Percentiles rank a stretch among this genome's conserved stretches.
Evolutionary conservation across 805 yeast species (phyloP).

Genomic region (Saccharomycopsis selenospora): DNA sequence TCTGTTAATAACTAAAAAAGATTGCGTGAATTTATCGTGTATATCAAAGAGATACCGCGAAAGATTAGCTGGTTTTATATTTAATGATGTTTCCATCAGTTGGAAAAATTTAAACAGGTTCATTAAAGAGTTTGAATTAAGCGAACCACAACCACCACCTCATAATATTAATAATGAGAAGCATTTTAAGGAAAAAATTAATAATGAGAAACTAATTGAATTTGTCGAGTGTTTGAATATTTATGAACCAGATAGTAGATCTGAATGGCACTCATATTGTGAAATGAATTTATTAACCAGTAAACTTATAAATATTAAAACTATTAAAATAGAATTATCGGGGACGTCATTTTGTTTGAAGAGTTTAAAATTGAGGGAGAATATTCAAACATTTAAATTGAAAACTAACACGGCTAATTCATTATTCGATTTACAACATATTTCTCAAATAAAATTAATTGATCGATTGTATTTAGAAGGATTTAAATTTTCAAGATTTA

Average conservation of each 20-base stretch:
- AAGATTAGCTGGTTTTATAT: not conserved
- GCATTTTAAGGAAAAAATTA: not conserved
- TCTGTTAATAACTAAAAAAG: not conserved
- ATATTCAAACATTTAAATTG: conserved; percentile 4
- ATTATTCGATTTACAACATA: conserved; percentile 14
- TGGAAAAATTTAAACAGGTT: not conserved
- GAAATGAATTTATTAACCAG: conserved; percentile 5
- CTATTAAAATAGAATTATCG: conserved; percentile 6
- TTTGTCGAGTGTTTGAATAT: conserved; percentile 1
- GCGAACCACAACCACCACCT: no score
- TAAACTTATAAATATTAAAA: not conserved
- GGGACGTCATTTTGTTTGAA: conserved; percentile 15
- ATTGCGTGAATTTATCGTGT: not conserved
- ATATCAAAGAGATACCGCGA: not conserved
- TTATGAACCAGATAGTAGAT: conserved; percentile 3
- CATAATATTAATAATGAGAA: not conserved
- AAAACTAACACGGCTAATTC: conserved; percentile 6
- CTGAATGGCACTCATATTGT: conserved; percentile 12
- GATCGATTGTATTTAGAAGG: conserved; percentile 9
- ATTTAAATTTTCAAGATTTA: conserved; percentile 6
- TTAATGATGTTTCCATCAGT: not conserved
- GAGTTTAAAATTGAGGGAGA: conserved; percentile 6
- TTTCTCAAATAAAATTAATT: conserved; percentile 5
- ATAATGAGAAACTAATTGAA: not conserved
- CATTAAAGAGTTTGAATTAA: not conserved